phyloP scores from a whole-genome alignment of 305 asterid species.

The Fraxinus platypoda region DNA sequence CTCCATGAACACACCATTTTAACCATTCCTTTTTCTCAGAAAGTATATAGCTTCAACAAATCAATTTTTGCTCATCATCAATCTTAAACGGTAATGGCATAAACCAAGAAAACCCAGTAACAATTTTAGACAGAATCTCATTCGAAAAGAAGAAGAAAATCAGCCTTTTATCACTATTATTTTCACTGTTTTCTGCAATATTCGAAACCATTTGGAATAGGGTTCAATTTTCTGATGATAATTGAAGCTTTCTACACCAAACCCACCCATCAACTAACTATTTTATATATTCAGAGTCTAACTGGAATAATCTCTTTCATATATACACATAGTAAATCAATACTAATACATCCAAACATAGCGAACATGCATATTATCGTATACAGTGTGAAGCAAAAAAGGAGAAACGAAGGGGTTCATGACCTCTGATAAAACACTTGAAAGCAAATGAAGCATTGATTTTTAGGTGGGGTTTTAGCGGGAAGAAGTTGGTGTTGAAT shows the following conservation, averaged over 20 bases:
- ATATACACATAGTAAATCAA: constrained; percentile 5
- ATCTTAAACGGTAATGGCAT: constrained; percentile 59
- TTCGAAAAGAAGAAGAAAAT: constrained; percentile 31
- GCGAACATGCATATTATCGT: constrained; percentile 28
- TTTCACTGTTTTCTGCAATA: background rate
- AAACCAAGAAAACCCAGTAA: constrained; percentile 26
- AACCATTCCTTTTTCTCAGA: constrained; percentile 49
- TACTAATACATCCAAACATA: background rate
- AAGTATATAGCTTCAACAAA: constrained; percentile 41
- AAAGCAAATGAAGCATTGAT: background rate
- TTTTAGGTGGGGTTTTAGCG: constrained; percentile 41
- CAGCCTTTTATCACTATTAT: constrained; percentile 11
- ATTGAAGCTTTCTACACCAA: constrained; percentile 31
- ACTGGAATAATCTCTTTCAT: constrained; percentile 28
- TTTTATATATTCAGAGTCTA: constrained; percentile 41
- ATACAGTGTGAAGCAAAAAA: background rate
- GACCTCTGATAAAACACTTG: constrained; percentile 23
- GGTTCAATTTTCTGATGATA: constrained; percentile 20
- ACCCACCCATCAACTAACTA: constrained; percentile 39
- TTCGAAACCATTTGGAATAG: background rate
- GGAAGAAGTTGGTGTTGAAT: constrained; percentile 23
- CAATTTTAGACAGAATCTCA: constrained; percentile 25
- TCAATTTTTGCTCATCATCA: constrained; percentile 54
- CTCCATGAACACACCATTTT: constrained; percentile 38
- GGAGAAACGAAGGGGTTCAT: background rate